A percentile compares a stretch with the other conserved stretches of the same genome.
Evolutionary conservation across 2,329 filamentous ascomycete genomes (phyloP).

Genomic region (Blastomyces parvus): DNA sequence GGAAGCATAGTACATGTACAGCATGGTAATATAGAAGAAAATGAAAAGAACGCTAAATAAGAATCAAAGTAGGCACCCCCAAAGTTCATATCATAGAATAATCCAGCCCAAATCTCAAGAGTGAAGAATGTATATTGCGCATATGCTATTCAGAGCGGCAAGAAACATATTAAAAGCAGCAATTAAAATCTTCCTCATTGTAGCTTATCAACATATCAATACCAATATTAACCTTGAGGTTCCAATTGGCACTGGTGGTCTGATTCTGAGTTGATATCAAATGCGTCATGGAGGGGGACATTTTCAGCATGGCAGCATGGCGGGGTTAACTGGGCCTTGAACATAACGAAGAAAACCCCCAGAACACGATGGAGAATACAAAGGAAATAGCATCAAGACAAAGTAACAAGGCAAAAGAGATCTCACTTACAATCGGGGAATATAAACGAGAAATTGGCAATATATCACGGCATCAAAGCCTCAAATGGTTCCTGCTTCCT

Average conservation of each 20-base stretch:
- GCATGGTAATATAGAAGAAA: neutral
- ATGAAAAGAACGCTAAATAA: neutral
- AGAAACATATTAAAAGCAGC: neutral
- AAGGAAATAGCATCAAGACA: neutral
- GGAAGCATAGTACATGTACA: neutral
- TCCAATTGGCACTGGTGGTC: neutral
- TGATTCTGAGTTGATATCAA: neutral
- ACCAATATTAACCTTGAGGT: neutral
- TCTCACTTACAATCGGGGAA: neutral
- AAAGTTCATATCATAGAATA: neutral
- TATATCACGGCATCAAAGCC: neutral
- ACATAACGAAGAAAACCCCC: neutral
- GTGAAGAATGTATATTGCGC: neutral
- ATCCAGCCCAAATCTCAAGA: neutral
- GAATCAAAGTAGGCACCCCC: neutral
- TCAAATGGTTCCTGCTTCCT: neutral
- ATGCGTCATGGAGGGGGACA: neutral
- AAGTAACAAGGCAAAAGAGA: neutral
- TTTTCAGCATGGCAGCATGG: neutral
- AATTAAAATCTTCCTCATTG: neutral
- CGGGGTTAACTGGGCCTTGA: neutral
- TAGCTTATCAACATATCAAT: neutral
- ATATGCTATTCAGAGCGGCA: neutral
- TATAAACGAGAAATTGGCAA: neutral
- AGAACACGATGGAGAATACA: neutral